Conservation (phyloP, 2,329 filamentous ascomycete genomes). For the Clonostachys chloroleuca region DNA sequence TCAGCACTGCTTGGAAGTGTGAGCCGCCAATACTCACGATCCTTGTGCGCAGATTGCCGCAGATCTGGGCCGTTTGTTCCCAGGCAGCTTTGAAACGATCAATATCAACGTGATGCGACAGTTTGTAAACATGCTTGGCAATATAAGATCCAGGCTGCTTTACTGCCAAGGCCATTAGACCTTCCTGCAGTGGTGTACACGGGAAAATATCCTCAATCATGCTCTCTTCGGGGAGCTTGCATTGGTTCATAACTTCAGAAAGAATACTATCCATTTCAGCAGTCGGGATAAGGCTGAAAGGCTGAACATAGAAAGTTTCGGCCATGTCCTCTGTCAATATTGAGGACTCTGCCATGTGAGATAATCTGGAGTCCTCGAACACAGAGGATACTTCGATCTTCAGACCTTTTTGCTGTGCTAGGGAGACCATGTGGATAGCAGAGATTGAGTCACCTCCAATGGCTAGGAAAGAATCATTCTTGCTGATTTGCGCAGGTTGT, state of each 20-base stretch:
- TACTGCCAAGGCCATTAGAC: constrained; percentile 39
- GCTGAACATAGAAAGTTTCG: neutral
- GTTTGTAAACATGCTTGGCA: constrained; percentile 6
- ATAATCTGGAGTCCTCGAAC: neutral
- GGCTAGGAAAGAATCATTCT: constrained; percentile 5
- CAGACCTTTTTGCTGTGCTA: neutral
- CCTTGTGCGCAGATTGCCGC: constrained; percentile 9
- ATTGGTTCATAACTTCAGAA: neutral
- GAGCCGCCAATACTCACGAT: constrained; percentile 6
- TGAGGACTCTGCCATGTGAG: neutral
- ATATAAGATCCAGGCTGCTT: constrained; percentile 17
- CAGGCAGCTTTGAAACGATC: constrained; percentile 7
- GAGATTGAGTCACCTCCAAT: constrained; percentile 10
- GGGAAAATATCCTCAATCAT: constrained; percentile 41
- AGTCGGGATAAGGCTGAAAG: neutral
- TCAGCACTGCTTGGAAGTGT: constrained; percentile 6
- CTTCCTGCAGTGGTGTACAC: constrained; percentile 42
- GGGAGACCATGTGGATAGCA: constrained; percentile 4
- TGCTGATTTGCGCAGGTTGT: constrained; percentile 1
- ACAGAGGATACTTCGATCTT: neutral
- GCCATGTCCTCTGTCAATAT: neutral
- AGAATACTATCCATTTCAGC: neutral
- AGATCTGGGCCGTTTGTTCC: constrained; percentile 6
- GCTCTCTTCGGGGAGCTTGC: neutral
- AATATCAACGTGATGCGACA: constrained; percentile 5